Base-by-base conservation (phyloP, 2,329 filamentous ascomycete genomes). In the Emydomyces testavorans region DNA sequence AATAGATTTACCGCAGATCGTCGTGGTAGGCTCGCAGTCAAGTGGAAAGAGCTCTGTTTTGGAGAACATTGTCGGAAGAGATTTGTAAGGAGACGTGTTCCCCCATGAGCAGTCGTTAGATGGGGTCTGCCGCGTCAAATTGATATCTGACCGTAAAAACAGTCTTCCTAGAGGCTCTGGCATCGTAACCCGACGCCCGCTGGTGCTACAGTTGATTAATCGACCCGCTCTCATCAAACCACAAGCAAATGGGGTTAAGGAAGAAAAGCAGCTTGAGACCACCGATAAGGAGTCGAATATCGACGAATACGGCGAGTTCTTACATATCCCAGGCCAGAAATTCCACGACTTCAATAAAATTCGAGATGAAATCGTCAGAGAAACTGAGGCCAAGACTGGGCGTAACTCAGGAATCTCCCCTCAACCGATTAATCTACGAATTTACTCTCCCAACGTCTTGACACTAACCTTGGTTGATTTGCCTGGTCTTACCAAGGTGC, bases 281-380 rank as follows among this genome's bases (percentile, higher is more conserved):
- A 80, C 76, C 56, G 92, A 96, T 68, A 84, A 85, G 66, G 84
- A 88, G 57, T 86, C 89, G 61, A 98, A 98, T 67, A 68, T 78
- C 16, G 88, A 96, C 63, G 92, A 98, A 69, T 98, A 93, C 86
- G 92, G 90, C 73, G 92, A 98, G 74, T 98, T 98, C 70, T 75
- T 98, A 54, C 92, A 98, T 68, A 85, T 98, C 55, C 90, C 92
- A 16, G 92, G 89, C 59, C 86, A 96, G 70, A 96, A 96, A 70
- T 96, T 94, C 73, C 81, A 81, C 70, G 92, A 98, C 71, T 98
- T 98, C 73, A 85, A 88, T 74, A 94, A 95, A 75, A 94, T 98
- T 61, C 80, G 92, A 60, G 92, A 96, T 50, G 92, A 98, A 72
- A 98, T 98, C 65, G 84, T 90, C 57, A 82, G 86, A 60, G 92